Evolutionary conservation across 208 protist genomes (phyloP).

Genomic region (Trypanosoma melophagium): DNA sequence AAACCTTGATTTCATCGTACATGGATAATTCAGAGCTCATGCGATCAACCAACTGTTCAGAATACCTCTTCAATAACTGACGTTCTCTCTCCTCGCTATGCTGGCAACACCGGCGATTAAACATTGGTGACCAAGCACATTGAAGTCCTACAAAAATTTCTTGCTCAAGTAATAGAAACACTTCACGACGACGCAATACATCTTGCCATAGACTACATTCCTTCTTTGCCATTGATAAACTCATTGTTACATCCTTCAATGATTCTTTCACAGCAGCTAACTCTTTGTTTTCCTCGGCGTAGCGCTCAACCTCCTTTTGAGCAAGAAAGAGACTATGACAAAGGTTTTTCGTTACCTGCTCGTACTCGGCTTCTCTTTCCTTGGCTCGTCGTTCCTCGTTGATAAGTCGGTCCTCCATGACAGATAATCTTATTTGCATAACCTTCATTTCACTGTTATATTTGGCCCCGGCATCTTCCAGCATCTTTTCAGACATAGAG

Average conservation of each 20-base stretch:
- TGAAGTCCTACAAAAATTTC: conserved; percentile 14
- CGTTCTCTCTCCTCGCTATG: background rate
- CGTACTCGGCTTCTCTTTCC: conserved; percentile 7
- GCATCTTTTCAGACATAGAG: conserved; percentile 1
- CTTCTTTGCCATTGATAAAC: background rate
- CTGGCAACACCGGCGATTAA: too few relatives aligned
- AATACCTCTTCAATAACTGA: background rate
- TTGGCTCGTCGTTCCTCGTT: background rate
- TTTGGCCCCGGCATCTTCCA: background rate
- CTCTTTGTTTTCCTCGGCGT: conserved; percentile 8
- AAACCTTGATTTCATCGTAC: conserved; percentile 12
- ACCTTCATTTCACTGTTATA: conserved; percentile 1
- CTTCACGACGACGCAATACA: conserved; percentile 2
- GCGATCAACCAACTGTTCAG: background rate
- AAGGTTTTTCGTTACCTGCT: conserved; percentile 19
- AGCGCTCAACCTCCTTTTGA: conserved; percentile 15
- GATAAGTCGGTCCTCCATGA: conserved; percentile 4
- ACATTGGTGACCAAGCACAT: background rate
- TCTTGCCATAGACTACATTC: conserved; percentile 21
- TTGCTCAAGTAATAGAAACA: conserved; percentile 17
- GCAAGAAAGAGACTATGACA: conserved; percentile 17
- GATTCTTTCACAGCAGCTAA: conserved; percentile 8
- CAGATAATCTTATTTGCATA: background rate
- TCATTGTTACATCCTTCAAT: background rate
- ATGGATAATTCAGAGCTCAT: background rate